Conservation (phyloP, 2,329 filamentous ascomycete species). For the Talaromyces verruculosus region DNA sequence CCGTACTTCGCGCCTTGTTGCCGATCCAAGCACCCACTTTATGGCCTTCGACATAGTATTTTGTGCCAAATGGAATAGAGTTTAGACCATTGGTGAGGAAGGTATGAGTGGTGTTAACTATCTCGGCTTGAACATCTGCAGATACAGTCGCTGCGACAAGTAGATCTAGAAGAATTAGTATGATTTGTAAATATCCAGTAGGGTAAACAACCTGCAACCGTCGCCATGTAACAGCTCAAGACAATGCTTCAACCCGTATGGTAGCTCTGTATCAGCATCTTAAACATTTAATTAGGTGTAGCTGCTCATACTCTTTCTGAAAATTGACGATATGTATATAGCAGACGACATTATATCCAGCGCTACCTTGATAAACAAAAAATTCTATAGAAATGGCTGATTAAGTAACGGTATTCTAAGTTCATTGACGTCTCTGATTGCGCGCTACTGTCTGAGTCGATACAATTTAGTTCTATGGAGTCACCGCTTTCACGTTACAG, state of each 20-base stretch:
- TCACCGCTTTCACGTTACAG: background rate
- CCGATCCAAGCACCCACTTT: slow-evolving; percentile 35
- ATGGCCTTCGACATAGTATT: slow-evolving; percentile 39
- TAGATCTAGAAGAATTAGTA: background rate
- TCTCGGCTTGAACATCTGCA: background rate
- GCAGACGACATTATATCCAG: background rate
- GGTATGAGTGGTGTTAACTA: slow-evolving; percentile 31
- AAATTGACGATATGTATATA: background rate
- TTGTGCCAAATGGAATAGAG: slow-evolving; percentile 47
- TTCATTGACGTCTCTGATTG: background rate
- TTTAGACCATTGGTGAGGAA: slow-evolving; percentile 47
- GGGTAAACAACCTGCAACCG: background rate
- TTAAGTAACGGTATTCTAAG: background rate
- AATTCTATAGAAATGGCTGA: background rate
- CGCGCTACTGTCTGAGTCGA: background rate
- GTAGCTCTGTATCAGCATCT: background rate
- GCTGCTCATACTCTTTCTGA: background rate
- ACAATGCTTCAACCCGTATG: background rate
- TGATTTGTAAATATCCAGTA: background rate
- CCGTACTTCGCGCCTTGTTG: slow-evolving; percentile 44
- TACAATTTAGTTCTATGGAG: background rate
- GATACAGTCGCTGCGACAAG: background rate
- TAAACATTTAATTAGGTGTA: background rate
- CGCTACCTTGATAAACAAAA: background rate
- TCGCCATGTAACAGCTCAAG: background rate